These are phyloP conservation scores for Phialophora macrospora DNA, from an alignment of 2,329 filamentous ascomycete genomes.

Conservation along the genomic window DNA sequence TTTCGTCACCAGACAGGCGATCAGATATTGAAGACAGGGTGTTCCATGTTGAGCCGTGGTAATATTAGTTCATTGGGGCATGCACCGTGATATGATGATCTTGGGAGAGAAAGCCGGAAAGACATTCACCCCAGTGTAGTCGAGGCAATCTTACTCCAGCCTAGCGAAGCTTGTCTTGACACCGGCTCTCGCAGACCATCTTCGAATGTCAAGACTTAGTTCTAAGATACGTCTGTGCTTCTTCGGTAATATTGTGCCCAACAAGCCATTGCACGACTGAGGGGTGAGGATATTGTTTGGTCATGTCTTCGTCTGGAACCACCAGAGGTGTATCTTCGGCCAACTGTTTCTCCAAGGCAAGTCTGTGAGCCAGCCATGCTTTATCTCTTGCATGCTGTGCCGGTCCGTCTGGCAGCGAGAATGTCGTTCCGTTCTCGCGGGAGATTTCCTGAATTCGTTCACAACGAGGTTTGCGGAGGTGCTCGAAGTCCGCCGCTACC, in stretches of 20 bases:
- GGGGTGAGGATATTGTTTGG: conserved; percentile 17
- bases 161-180: background rate
- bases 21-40: background rate
- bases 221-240: conserved; percentile 9
- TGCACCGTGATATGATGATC: background rate
- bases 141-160: background rate
- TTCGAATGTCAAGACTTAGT: background rate
- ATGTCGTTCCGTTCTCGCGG: conserved; percentile 18
- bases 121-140: background rate
- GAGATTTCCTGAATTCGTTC: conserved; percentile 24
- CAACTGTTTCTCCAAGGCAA: conserved; percentile 11
- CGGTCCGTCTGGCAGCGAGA: conserved; percentile 18
- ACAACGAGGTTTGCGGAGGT: conserved; percentile 22
- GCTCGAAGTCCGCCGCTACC: conserved; percentile 10
- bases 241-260: conserved; percentile 19
- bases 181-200: background rate
- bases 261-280: conserved; percentile 23
- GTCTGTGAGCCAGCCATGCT: background rate
- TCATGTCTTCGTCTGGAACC: conserved; percentile 15
- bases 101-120: background rate
- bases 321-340: conserved; percentile 6
- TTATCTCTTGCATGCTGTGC: conserved; percentile 17
- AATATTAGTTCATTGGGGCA: background rate
- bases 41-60: background rate
- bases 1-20: background rate